Evolutionary conservation across 1,284 basidiomycete genomes (phyloP).

Genomic region (Sporisorium reilianum): DNA sequence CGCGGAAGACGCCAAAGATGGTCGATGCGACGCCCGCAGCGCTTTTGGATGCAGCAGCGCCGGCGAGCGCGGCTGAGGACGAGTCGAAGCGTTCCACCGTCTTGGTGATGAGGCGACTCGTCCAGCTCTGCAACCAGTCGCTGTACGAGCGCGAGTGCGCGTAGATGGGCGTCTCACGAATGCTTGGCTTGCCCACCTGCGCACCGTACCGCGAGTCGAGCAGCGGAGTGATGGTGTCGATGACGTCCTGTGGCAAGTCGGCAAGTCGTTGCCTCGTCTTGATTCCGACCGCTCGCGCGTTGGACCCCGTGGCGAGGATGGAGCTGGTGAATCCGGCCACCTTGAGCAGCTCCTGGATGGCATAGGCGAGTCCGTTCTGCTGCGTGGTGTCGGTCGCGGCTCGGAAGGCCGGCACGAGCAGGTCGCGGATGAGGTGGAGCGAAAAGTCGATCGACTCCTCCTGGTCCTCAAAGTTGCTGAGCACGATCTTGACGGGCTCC

Average conservation of each 20-base stretch:
- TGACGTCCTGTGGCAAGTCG: slow-evolving; percentile 81
- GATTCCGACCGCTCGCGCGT: slow-evolving; percentile 72
- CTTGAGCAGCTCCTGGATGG: slow-evolving; percentile 90
- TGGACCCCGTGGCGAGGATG: slow-evolving; percentile 72
- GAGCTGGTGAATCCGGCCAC: slow-evolving; percentile 87
- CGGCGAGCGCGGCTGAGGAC: slow-evolving; percentile 17
- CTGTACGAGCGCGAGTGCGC: slow-evolving; percentile 82
- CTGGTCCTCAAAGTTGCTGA: slow-evolving; percentile 85
- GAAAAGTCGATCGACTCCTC: slow-evolving; percentile 85
- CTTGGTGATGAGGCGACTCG: slow-evolving; percentile 79
- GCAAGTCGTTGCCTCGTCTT: slow-evolving; percentile 78
- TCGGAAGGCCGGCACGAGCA: slow-evolving; percentile 91
- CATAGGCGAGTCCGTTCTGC: slow-evolving; percentile 88
- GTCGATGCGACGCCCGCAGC: slow-evolving; percentile 65
- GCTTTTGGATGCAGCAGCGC: slow-evolving; percentile 60
- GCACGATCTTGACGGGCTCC: slow-evolving; percentile 79
- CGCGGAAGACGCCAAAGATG: slow-evolving; percentile 85
- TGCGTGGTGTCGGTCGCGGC: slow-evolving; percentile 94
- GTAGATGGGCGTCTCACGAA: slow-evolving; percentile 74
- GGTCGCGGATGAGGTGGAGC: slow-evolving; percentile 84
- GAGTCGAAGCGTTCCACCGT: slow-evolving; percentile 67
- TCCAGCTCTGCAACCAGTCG: slow-evolving; percentile 96
- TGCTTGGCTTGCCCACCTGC: slow-evolving; percentile 45
- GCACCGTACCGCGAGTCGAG: slow-evolving; percentile 65
- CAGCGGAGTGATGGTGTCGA: slow-evolving; percentile 90